Conservation (phyloP, 1,284 basidiomycete genomes). For the Taiwanofungus camphoratus region DNA sequence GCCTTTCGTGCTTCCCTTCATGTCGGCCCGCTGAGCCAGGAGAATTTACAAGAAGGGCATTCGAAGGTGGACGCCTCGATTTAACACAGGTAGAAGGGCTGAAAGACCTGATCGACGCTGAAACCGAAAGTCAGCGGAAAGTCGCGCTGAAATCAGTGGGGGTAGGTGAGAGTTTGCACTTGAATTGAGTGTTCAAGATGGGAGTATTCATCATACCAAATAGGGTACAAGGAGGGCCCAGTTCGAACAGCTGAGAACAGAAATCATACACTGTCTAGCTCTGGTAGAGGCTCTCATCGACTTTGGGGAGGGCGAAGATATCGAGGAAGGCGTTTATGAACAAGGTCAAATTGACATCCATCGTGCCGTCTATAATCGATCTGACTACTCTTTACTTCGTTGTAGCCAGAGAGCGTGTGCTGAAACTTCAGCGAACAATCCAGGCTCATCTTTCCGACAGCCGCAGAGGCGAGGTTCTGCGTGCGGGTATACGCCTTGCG, state of each 20-base stretch:
- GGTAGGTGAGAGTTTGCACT: slow-evolving; percentile 33
- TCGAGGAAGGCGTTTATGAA: slow-evolving; percentile 71
- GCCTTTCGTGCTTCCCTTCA: slow-evolving; percentile 52
- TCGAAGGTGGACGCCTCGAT: slow-evolving; percentile 73
- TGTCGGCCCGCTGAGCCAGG: slow-evolving; percentile 78
- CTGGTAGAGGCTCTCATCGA: slow-evolving; percentile 85
- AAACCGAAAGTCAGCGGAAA: slow-evolving; percentile 76
- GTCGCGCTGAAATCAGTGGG: slow-evolving; percentile 64
- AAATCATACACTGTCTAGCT: slow-evolving; percentile 68
- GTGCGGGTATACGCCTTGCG: slow-evolving; percentile 74
- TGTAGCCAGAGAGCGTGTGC: slow-evolving; percentile 44
- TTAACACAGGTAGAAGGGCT: slow-evolving; percentile 83
- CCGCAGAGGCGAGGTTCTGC: slow-evolving; percentile 75
- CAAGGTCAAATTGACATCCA: slow-evolving; percentile 37
- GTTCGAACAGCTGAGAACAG: slow-evolving; percentile 58
- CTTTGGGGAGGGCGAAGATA: slow-evolving; percentile 85
- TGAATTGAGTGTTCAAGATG: not conserved
- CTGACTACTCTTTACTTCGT: not conserved
- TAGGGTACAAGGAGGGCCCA: slow-evolving; percentile 56
- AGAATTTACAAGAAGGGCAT: slow-evolving; percentile 84
- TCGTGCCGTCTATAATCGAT: not conserved
- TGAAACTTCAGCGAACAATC: slow-evolving; percentile 45
- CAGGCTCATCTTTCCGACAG: slow-evolving; percentile 56
- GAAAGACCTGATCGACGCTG: slow-evolving; percentile 78
- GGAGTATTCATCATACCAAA: not conserved